A percentile compares a stretch with the other conserved stretches of the same genome.
phyloP scores from a whole-genome alignment of 768 basidiomycete genomes.

The Suillus luteus region DNA sequence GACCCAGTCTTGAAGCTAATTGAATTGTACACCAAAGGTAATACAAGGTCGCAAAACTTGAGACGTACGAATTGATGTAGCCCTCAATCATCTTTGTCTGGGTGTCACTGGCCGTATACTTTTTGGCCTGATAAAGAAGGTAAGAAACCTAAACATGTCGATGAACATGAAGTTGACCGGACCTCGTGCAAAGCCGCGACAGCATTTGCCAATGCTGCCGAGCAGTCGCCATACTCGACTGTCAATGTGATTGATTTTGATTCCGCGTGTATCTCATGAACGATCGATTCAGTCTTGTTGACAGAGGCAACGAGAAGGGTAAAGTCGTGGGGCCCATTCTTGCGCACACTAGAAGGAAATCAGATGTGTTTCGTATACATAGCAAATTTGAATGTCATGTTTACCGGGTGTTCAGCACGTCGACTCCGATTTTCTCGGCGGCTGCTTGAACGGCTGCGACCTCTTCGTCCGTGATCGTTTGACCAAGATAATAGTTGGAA shows the following conservation, averaged over 20 bases:
- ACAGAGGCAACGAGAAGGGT: conserved; percentile 77
- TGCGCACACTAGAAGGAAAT: conserved; percentile 57
- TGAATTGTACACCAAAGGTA: neutral
- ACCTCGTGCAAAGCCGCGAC: conserved; percentile 64
- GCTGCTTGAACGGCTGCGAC: conserved; percentile 74
- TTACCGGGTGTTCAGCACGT: conserved; percentile 82
- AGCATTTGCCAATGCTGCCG: conserved; percentile 53
- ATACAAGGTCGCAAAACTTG: neutral
- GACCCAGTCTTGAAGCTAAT: conserved; percentile 71
- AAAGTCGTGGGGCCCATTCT: conserved; percentile 62
- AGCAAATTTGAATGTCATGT: neutral
- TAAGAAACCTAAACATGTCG: neutral
- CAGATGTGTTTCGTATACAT: conserved; percentile 9
- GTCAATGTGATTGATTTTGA: conserved; percentile 52
- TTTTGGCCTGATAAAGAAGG: conserved; percentile 54
- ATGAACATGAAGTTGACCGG: neutral
- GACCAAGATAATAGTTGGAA: conserved; percentile 84
- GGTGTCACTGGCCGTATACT: conserved; percentile 71
- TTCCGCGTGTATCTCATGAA: conserved; percentile 49
- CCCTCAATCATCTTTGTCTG: conserved; percentile 73
- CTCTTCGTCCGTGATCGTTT: conserved; percentile 72
- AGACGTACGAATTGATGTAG: conserved; percentile 74
- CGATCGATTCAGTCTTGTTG: conserved; percentile 38
- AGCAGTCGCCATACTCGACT: conserved; percentile 78
- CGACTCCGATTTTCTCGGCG: conserved; percentile 74